Base-by-base conservation (phyloP, 2,329 filamentous ascomycete species). In the Claviceps spartinae region DNA sequence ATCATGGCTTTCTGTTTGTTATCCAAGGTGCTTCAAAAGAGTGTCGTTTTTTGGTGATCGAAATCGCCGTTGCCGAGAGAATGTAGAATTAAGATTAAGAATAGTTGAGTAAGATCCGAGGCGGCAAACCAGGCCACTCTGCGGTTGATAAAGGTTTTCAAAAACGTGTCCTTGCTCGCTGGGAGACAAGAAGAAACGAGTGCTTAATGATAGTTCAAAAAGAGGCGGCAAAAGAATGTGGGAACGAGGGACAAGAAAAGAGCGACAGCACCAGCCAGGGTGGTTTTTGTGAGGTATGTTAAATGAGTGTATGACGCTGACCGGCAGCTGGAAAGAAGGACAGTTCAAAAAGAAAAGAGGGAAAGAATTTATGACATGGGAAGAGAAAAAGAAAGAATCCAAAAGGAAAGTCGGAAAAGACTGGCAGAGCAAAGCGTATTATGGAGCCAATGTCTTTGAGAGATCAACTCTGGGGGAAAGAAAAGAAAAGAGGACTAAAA, bases 251-350 rank as follows among this genome's bases (percentile, higher is more conserved):
- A 11, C 30, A 30, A 30, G 30, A 30, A 30, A 30, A 30, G 30
- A 30, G 30, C 30, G 30, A 30, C 30, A 11, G 8, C 30, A 30
- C 30, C 30, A 30, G 30, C 30, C 30, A 30, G 30, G 30, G 8
- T 11, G 30, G 8, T 30, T 30, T 30, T 30, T 11, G 30, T 30
- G 30, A 24, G 24, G 5, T 24, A 30, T 30, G 8, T 30, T 11
- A 30, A 30, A 30, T 30, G 30, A 30, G 3, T 30, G 30, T 30
- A 30, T 30, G 30, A 30, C 30, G 30, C 30, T 30, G 30, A 30
- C 30, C 30, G 3, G 11, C 3, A 49, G 9, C 47, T 14, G 18
- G 73, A 77, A 78, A 67, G 72, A 76, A 67, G 65, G 74, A 72
- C 70, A 72, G 72, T 71, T 69, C 59, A 59, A 66, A 66, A 66